These are phyloP conservation scores for Gigaspora rosea DNA, from an alignment of 192 early-diverging fungal genomes.

Conservation along the genomic window DNA sequence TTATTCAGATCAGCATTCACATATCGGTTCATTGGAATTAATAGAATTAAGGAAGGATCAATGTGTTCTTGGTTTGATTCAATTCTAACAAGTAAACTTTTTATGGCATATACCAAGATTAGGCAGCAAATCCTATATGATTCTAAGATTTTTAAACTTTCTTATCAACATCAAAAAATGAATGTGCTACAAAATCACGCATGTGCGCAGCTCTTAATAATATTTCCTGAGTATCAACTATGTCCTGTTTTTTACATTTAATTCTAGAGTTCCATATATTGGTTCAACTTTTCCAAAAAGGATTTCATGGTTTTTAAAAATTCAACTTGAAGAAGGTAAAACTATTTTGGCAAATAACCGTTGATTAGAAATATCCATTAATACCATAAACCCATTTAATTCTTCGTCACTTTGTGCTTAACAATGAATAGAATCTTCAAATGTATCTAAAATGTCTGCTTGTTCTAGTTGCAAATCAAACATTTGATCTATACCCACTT, in stretches of 20 bases:
- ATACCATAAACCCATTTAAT: no score
- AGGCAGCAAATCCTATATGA: slow-evolving; percentile 27
- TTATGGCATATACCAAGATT: not conserved
- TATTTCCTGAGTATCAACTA: not conserved
- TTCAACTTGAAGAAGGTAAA: not conserved
- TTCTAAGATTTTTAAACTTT: slow-evolving; percentile 18
- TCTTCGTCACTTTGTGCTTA: slow-evolving; percentile 1
- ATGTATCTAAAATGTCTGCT: not conserved
- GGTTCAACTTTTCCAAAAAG: not conserved
- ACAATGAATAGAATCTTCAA: not conserved
- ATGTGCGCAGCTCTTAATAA: not conserved
- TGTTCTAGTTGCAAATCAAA: no score
- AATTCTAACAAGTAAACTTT: not conserved
- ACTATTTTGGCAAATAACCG: slow-evolving; percentile 10
- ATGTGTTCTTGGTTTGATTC: not conserved
- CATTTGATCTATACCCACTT: not conserved
- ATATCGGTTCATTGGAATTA: slow-evolving; percentile 1
- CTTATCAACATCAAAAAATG: slow-evolving; percentile 22
- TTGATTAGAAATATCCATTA: not conserved
- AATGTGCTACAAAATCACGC: slow-evolving; percentile 5
- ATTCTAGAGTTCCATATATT: no score
- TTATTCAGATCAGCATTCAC: not conserved
- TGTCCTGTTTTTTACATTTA: no score
- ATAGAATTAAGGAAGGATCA: slow-evolving; percentile 1
- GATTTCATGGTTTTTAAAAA: no score